These are phyloP conservation scores for Amanita polypyramis DNA, from an alignment of 768 basidiomycete species.

Conservation along the genomic window DNA sequence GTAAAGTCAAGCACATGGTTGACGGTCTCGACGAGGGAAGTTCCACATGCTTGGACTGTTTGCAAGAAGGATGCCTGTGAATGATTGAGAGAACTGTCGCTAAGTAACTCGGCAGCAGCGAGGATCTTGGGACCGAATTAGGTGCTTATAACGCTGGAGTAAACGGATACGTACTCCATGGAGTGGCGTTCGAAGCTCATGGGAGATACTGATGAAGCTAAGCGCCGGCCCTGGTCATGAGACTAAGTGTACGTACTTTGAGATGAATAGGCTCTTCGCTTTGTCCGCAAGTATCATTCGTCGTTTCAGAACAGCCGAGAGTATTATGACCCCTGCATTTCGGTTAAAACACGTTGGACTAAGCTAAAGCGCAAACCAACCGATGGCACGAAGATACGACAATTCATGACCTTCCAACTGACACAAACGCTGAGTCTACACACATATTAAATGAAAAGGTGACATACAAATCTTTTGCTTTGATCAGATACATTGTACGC, in stretches of 20 bases:
- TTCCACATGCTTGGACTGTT: slow-evolving; percentile 91
- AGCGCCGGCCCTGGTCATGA: neutral
- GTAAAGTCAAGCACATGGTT: slow-evolving; percentile 97
- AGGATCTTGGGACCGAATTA: slow-evolving; percentile 46
- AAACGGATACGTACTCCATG: slow-evolving; percentile 54
- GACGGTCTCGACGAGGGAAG: slow-evolving; percentile 92
- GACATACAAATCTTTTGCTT: slow-evolving; percentile 66
- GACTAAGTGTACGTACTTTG: slow-evolving; percentile 47
- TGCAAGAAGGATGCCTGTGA: slow-evolving; percentile 82
- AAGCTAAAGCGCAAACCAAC: slow-evolving; percentile 21
- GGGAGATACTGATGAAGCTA: slow-evolving; percentile 56
- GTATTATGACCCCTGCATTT: slow-evolving; percentile 69
- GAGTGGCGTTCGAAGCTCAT: slow-evolving; percentile 83
- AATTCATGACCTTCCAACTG: slow-evolving; percentile 84
- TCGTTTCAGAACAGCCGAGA: slow-evolving; percentile 86
- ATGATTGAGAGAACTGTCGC: slow-evolving; percentile 72
- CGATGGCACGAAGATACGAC: slow-evolving; percentile 87
- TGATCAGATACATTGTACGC: slow-evolving; percentile 83
- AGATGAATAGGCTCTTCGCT: slow-evolving; percentile 86
- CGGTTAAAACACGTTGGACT: slow-evolving; percentile 3
- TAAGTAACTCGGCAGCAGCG: slow-evolving; percentile 85
- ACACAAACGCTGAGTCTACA: neutral
- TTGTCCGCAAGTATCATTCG: slow-evolving; percentile 93
- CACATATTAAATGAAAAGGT: neutral
- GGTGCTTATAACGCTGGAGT: slow-evolving; percentile 2